These are phyloP conservation scores for Ehretia macrophylla DNA, from an alignment of 257 asterid genomes.

Conservation along the genomic window DNA sequence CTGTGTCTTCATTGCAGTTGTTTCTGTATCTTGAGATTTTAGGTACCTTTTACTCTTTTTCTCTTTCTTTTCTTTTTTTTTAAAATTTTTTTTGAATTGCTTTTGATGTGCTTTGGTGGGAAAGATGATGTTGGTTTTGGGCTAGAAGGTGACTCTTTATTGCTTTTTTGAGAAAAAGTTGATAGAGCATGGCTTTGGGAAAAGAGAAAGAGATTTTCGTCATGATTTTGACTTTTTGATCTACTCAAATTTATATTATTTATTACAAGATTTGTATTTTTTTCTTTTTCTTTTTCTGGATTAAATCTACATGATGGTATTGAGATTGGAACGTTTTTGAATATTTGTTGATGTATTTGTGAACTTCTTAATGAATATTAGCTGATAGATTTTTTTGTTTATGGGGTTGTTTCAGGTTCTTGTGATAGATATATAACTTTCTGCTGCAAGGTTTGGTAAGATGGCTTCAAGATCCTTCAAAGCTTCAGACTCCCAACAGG, in stretches of 20 bases:
- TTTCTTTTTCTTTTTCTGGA: no score
- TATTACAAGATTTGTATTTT: no score
- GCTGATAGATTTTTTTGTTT: constrained; percentile 10
- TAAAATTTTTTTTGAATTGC: not conserved
- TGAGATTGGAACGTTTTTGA: not conserved
- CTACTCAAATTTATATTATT: not conserved
- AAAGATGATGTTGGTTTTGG: constrained; percentile 18
- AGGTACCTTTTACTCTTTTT: not conserved
- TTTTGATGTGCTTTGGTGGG: not conserved
- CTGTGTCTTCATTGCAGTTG: constrained; percentile 18
- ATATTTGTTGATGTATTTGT: not conserved
- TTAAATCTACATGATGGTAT: no score
- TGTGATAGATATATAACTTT: constrained; percentile 19
- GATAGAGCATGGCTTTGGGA: not conserved
- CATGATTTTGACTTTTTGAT: not conserved
- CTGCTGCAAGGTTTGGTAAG: constrained; percentile 12
- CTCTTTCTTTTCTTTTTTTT: not conserved
- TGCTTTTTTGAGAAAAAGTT: not conserved
- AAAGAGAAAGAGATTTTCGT: not conserved
- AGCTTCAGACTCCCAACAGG: constrained; percentile 19
- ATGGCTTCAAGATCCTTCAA: constrained; percentile 47
- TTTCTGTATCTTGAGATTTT: constrained; percentile 3
- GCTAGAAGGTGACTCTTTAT: constrained; percentile 26
- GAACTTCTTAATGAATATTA: constrained; percentile 9
- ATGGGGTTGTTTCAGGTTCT: constrained; percentile 31